Base-by-base conservation (phyloP, 1,284 basidiomycete genomes). In the Ganoderma resinaceum region DNA sequence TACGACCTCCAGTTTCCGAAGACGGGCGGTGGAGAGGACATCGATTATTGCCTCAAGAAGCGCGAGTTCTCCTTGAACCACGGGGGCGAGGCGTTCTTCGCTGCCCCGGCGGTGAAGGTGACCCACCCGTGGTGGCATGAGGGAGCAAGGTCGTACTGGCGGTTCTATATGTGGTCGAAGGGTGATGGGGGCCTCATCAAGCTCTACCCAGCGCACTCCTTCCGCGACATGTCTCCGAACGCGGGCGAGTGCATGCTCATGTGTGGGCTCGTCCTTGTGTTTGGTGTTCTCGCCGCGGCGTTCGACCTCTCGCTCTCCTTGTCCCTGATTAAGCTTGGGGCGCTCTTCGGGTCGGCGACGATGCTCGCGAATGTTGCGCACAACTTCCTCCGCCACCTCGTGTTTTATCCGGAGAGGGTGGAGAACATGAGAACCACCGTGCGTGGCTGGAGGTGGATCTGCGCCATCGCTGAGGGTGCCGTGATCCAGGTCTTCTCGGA, bases 11-110 rank as follows among this genome's bases (percentile, higher is more conserved):
- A 72, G 8, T 90, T 87, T 70, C 89, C 89, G 1, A 89, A 88
- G 78, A 90, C 87, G 1, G 87, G 88, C 2, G 87, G 89, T 4
- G 89, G 88, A 0, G 89, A 90, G 70, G 88, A 90, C 59, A 88
- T 90, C 26, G 85, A 89, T 71, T 89, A 84, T 69, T 88, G 87
- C 71, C 78, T 82, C n/a, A 75, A 77, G 69, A 89, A 88, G 74
- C 81, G 86, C 12, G 75, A 80, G 8, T 80, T 75, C 46, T 83
- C 81, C 33, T 58, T 85, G 29, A 67, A 68, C 5, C 67, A 76
- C 20, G 82, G 81, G 0, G 75, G 80, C 7, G 76, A 81, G 61
- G 84, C 84, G 0, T 88, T 90, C 72, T 70, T 78, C 46, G 80
- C 85, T 2, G 87, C 87, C 4, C 87, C 87, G 0, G 66, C 77